phyloP scores from a whole-genome alignment of 306 rosid genomes.

The Prunus dulcis region DNA sequence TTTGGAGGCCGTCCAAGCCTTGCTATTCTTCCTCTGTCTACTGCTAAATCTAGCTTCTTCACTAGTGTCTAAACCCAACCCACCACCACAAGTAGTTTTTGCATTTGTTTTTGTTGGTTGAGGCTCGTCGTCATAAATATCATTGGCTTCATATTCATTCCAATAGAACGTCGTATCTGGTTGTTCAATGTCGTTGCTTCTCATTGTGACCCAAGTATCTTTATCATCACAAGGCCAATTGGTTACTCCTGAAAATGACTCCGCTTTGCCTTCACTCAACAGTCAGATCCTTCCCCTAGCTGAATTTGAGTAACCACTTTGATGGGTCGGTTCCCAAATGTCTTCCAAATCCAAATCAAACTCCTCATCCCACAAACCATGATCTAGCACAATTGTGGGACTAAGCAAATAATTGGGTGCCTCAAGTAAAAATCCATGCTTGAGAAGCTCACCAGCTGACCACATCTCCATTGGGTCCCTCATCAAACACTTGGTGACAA shows the following conservation, averaged over 20 bases:
- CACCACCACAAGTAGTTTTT: neutral
- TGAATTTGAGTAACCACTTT: conserved; percentile 19
- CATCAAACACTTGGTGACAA: conserved; percentile 61
- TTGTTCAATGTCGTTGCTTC: conserved; percentile 32
- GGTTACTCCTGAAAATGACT: conserved; percentile 15
- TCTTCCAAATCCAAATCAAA: neutral
- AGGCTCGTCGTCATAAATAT: neutral
- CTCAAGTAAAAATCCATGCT: conserved; percentile 48
- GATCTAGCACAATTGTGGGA: conserved; percentile 64
- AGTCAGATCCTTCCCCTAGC: conserved; percentile 42
- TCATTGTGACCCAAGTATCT: conserved; percentile 50
- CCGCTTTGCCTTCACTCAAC: conserved; percentile 24
- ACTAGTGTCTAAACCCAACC: neutral
- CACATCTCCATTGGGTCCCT: conserved; percentile 55
- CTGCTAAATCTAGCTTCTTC: neutral
- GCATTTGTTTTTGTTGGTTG: neutral
- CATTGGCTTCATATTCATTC: neutral
- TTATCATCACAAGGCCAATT: neutral
- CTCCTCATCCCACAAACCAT: conserved; percentile 40
- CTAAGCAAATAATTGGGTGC: conserved; percentile 7
- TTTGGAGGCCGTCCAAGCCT: conserved; percentile 9
- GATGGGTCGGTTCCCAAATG: conserved; percentile 21
- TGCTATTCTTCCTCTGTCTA: neutral
- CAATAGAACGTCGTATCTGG: neutral
- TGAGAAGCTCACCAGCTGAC: conserved; percentile 11